Evolutionary conservation across 495 filamentous ascomycete species (phyloP), one percentile per base, ranked within the genome.

Genomic region (Aspergillus nidulans): DNA sequence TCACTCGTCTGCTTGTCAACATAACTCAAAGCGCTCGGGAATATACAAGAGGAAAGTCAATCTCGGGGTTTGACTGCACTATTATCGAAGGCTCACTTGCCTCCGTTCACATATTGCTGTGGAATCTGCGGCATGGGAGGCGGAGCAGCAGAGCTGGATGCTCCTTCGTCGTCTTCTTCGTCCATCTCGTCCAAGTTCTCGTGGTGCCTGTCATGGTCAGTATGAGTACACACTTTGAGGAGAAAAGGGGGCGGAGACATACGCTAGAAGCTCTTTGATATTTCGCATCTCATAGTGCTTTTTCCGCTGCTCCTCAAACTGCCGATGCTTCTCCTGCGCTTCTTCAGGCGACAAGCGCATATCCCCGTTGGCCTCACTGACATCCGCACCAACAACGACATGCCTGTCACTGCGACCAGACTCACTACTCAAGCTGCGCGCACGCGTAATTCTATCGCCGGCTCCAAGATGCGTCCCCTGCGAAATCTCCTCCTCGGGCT

Each of bases 281-380:
- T 94, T 87, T 78, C 83, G 91, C 95, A 98, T 97, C 78, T 97
- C 95, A 69, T 98, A 98, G 69, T 98, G 94, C 73, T 83, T 90
- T 82, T 91, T 96, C 68, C 94, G 80, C 77, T 90, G 80, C 73
- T 88, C 78, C 74, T 96, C 92, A 64, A 98, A 98, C 68, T 86
- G 81, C 56, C 81, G 81, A 65, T 98, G 94, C 76, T 96, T 95
- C 76, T 89, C 90, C 54, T 74, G 73, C 60, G 94, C 91, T 69
- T 96, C 92, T 32, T 85, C 79, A 21, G 78, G 84, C 63, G 89
- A 77, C 19, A 85, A 75, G 18, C 79, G 70, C 49, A 79, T 62
- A 59, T 83, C 81, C 24, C 76, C 78, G 43, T 83, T 81, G 4
- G 36, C 16, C 12, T 80, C 84, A 59, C 76, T 74, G 52, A 78